Percentiles rank a stretch among this genome's conserved stretches.
These are phyloP conservation scores for Pseudogymnoascus sp. DNA, from an alignment of 2,329 filamentous ascomycete genomes.

Conservation along the genomic window DNA sequence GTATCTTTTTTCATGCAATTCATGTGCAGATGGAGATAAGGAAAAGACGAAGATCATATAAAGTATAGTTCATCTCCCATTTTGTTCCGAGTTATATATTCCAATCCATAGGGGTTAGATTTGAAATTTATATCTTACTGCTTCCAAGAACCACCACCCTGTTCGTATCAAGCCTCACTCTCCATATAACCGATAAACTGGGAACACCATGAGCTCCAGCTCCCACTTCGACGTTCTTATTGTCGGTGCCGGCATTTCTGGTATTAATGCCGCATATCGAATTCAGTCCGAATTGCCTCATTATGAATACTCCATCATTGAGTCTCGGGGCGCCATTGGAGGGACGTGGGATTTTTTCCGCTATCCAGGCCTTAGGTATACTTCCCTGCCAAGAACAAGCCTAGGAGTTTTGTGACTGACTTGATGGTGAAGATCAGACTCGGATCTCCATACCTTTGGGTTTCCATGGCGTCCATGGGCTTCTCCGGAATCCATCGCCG, in stretches of 20 bases:
- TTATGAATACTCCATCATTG: conserved; percentile 55
- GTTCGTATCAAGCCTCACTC: not conserved
- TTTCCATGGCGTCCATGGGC: conserved; percentile 64
- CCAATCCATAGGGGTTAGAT: not conserved
- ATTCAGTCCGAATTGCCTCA: conserved; percentile 47
- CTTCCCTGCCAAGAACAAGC: not conserved
- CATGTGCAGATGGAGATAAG: not conserved
- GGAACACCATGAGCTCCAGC: not conserved
- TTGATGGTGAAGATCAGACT: conserved; percentile 36
- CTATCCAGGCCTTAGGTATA: conserved; percentile 56
- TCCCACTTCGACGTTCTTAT: conserved; percentile 45
- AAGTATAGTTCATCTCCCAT: not conserved
- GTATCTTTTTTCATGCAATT: not conserved
- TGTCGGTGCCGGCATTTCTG: conserved; percentile 63
- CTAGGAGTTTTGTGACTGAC: not conserved
- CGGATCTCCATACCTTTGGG: conserved; percentile 50
- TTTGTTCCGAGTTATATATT: not conserved
- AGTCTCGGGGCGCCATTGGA: conserved; percentile 55
- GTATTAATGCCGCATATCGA: conserved; percentile 64
- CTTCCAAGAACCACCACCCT: not conserved
- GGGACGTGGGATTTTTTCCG: conserved; percentile 71
- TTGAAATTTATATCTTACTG: not conserved
- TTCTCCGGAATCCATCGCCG: conserved; percentile 40
- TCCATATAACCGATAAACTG: not conserved
- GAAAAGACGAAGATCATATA: not conserved